Base-by-base conservation (phyloP, 2,329 filamentous ascomycete genomes). In the Apiospora malaysiana region DNA sequence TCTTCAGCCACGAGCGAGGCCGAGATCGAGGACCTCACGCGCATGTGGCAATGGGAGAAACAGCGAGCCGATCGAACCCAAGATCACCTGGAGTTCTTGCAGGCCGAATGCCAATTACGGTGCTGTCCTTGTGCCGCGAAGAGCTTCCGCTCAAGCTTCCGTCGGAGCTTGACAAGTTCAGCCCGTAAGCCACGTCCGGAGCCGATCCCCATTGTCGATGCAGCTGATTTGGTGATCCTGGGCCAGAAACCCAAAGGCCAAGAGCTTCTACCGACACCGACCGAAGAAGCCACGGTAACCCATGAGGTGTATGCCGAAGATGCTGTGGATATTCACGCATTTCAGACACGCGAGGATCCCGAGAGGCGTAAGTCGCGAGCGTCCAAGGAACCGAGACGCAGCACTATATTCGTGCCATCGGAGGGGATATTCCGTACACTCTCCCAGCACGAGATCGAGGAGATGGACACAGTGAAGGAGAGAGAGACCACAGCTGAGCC, bases 61-160 rank as follows among this genome's bases (percentile, higher is more conserved):
- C 87, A 89, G 77, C 85, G 91, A 70, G 91, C 92, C 12, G 87
- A 92, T 73, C 88, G 91, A 9, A 91, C 92, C 0, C 85, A 92
- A 73, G 92, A 94, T 72, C 89, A 92, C 77, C 85, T 94, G 66
- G 91, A 94, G 43, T 95, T 94, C 80, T 84, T 95, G 78, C 89
- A 93, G 77, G 87, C 92, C 70, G 93, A 95, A 79, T 94, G 92
- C 79, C 86, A 89, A 68, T 87, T 94, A 74, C 86, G 87, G 66
- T 90, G 88, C 80, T 94, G 92, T 82, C 83, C 87, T 1, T 92
- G 90, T 77, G 87, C 83, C 72, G 87, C 83, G 74, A 70, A 75
- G 18, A 74, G 71, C 47, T 77, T 79, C 49, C 79, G 79, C 21
- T 77, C 78, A 14, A 63, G 56, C 21, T 63, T 63, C 56, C 75